phyloP scores from a whole-genome alignment of 2,329 filamentous ascomycete species.

The Remersonia thermophila region DNA sequence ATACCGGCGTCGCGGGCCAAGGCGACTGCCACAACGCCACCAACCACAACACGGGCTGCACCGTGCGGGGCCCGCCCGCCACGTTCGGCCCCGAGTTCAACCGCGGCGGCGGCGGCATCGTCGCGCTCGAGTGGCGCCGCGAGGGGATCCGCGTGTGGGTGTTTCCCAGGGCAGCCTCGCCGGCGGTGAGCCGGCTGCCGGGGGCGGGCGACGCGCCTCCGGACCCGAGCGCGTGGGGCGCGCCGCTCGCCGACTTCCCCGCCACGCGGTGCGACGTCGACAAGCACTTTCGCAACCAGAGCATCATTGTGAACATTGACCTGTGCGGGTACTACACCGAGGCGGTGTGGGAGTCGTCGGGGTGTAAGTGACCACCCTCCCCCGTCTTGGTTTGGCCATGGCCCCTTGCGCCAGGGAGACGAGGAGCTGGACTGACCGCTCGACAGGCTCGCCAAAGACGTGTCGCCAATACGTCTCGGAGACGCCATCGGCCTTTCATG shows the following conservation, averaged over 20 bases:
- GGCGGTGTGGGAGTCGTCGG: constrained; percentile 25
- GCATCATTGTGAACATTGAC: constrained; percentile 54
- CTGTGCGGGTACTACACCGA: constrained; percentile 47
- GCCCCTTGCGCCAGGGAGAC: not conserved
- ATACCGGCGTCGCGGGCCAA: constrained; percentile 32
- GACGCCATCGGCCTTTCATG: constrained; percentile 40
- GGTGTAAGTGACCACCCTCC: constrained; percentile 5
- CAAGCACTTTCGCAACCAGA: constrained; percentile 50
- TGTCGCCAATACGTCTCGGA: constrained; percentile 47
- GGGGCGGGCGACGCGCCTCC: constrained; percentile 29
- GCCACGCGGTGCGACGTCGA: constrained; percentile 47
- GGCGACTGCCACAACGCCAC: constrained; percentile 39
- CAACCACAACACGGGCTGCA: constrained; percentile 45
- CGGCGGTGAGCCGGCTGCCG: constrained; percentile 34
- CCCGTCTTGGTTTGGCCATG: not conserved
- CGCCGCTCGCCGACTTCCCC: constrained; percentile 52
- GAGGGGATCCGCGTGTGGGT: constrained; percentile 53
- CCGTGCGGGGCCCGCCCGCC: constrained; percentile 30
- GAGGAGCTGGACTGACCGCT: constrained; percentile 1
- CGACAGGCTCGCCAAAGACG: constrained; percentile 34
- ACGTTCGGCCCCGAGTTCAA: constrained; percentile 44
- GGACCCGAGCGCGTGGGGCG: constrained; percentile 50
- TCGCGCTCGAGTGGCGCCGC: constrained; percentile 48
- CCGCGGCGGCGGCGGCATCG: constrained; percentile 40
- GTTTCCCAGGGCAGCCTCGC: constrained; percentile 37